Conservation (phyloP, 352 stramenopile species). For the Phytophthora sp. region DNA sequence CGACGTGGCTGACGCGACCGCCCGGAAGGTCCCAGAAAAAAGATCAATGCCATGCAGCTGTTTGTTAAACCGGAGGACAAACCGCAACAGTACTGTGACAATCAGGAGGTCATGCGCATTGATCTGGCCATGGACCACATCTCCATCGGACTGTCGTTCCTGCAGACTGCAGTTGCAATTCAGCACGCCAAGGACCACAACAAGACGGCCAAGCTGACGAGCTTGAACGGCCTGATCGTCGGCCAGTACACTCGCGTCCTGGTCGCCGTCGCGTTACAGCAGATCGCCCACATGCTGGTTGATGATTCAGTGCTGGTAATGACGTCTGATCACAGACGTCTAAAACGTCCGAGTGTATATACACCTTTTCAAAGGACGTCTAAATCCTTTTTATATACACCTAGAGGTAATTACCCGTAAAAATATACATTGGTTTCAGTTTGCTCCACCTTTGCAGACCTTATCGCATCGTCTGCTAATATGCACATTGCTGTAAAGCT, state of each 20-base stretch:
- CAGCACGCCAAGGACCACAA: not conserved
- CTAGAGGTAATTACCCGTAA: not conserved
- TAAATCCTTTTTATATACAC: not conserved
- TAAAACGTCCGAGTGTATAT: not conserved
- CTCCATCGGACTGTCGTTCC: not conserved
- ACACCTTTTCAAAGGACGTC: conserved; percentile 1
- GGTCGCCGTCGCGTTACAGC: too few relatives aligned
- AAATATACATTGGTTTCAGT: not conserved
- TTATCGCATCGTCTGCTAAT: too few relatives aligned
- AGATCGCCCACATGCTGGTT: too few relatives aligned
- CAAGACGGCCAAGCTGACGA: not conserved
- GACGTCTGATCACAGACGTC: not conserved
- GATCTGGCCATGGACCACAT: not conserved
- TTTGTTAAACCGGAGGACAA: not conserved
- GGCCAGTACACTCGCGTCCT: not conserved
- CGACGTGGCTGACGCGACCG: too few relatives aligned
- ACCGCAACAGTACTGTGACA: not conserved
- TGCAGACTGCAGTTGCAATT: not conserved
- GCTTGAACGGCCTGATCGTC: not conserved
- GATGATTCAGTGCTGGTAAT: too few relatives aligned
- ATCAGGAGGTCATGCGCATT: not conserved
- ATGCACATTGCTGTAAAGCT: too few relatives aligned
- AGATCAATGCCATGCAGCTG: not conserved
- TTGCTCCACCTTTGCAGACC: too few relatives aligned
- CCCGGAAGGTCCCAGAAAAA: not conserved